phyloP scores from a whole-genome alignment of 2,329 filamentous ascomycete species.

The Geosmithia morbida region DNA sequence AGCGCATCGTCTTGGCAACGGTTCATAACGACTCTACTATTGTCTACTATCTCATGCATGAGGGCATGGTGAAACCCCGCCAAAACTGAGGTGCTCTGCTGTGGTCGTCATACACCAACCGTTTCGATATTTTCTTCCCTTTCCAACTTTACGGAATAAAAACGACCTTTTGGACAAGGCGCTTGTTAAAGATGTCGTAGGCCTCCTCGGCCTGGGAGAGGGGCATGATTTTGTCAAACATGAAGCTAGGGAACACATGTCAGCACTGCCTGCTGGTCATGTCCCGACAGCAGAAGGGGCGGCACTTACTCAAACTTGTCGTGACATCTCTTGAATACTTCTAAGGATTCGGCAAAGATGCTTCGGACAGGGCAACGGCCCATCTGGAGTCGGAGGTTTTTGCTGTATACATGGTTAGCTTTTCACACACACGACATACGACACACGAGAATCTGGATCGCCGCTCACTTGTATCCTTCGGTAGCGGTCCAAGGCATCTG shows the following conservation, averaged over 20 bases:
- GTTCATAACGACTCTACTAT: slow-evolving; percentile 70
- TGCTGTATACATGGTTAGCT: slow-evolving; percentile 25
- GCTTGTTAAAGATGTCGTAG: slow-evolving; percentile 58
- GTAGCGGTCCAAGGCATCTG: slow-evolving; percentile 53
- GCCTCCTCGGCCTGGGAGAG: slow-evolving; percentile 50
- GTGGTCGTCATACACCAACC: background rate
- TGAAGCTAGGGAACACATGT: slow-evolving; percentile 40
- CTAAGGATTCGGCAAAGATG: slow-evolving; percentile 41
- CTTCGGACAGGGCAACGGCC: slow-evolving; percentile 57
- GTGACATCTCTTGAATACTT: slow-evolving; percentile 51
- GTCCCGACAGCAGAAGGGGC: background rate
- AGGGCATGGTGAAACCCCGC: slow-evolving; percentile 74
- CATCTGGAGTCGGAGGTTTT: slow-evolving; percentile 63
- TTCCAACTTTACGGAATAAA: slow-evolving; percentile 32
- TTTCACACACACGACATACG: slow-evolving; percentile 1
- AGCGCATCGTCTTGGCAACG: slow-evolving; percentile 60
- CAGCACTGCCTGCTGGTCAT: background rate
- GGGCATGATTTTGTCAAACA: slow-evolving; percentile 64
- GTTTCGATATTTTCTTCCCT: background rate
- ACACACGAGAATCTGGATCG: background rate
- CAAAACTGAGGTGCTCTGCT: slow-evolving; percentile 45
- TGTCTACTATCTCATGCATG: slow-evolving; percentile 73
- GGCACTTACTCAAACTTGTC: slow-evolving; percentile 47
- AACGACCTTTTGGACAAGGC: slow-evolving; percentile 61
- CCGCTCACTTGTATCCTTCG: slow-evolving; percentile 41